Percentiles rank a stretch among this genome's conserved stretches.
Evolutionary conservation across 306 rosid genomes (phyloP).

Genomic region (Leucaena leucocephala): DNA sequence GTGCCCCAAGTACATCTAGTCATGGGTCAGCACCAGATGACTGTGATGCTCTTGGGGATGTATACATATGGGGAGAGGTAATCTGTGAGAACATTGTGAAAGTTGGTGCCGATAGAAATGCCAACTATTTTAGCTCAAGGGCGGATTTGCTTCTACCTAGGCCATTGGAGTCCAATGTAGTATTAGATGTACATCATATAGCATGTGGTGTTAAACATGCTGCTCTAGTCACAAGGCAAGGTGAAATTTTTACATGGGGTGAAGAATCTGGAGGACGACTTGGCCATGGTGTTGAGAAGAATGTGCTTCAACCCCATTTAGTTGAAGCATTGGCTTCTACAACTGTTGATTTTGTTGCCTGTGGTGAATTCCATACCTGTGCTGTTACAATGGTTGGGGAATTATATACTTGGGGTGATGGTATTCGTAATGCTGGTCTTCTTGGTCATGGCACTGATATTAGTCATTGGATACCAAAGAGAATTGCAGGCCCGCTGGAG

Average conservation of each 20-base stretch:
- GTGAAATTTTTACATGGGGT: slow-evolving; percentile 97
- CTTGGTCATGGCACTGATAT: slow-evolving; percentile 93
- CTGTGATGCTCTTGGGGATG: slow-evolving; percentile 95
- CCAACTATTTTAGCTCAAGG: slow-evolving; percentile 58
- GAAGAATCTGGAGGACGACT: slow-evolving; percentile 99
- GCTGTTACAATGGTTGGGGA: slow-evolving; percentile 96
- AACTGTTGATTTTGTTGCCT: slow-evolving; percentile 82
- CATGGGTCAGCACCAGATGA: slow-evolving; percentile 98
- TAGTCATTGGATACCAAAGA: slow-evolving; percentile 98
- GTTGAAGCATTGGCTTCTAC: slow-evolving; percentile 81
- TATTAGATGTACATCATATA: slow-evolving; percentile 87
- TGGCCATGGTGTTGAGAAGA: slow-evolving; percentile 97
- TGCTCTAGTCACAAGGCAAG: slow-evolving; percentile 93
- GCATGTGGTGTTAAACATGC: slow-evolving; percentile 97
- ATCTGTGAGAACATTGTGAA: slow-evolving; percentile 78
- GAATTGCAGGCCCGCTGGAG: slow-evolving; percentile 91
- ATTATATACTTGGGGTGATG: slow-evolving; percentile 97
- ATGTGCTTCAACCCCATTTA: slow-evolving; percentile 78
- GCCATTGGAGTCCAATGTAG: slow-evolving; percentile 88
- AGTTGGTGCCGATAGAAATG: slow-evolving; percentile 76
- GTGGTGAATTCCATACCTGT: slow-evolving; percentile 98
- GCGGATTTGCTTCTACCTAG: slow-evolving; percentile 88
- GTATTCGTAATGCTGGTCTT: slow-evolving; percentile 95
- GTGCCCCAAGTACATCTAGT: slow-evolving; percentile 99
- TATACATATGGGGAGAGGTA: slow-evolving; percentile 95